Conservation (phyloP, 208 protist genomes). For the Balamuthia mandrillaris region DNA sequence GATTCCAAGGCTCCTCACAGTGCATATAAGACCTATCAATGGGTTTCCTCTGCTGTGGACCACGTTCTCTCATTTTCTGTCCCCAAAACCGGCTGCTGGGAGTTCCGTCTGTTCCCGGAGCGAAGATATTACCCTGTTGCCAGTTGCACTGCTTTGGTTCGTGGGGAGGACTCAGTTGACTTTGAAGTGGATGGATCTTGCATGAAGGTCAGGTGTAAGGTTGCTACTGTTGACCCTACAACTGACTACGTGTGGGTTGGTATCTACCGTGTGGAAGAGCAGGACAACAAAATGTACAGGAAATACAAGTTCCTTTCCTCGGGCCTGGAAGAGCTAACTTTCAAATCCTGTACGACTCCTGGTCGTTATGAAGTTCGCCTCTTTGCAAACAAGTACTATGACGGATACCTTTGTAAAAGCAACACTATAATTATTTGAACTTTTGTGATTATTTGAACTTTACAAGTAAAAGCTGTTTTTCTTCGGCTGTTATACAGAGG, state of each 20-base stretch:
- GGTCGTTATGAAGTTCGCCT: neutral
- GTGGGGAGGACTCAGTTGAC: neutral
- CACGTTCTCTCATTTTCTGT: neutral
- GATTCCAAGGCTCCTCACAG: neutral
- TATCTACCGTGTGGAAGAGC: conserved; percentile 1
- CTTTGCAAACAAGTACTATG: conserved; percentile 10
- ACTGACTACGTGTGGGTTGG: conserved; percentile 23
- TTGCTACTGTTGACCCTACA: conserved; percentile 6
- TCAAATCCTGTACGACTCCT: conserved; percentile 2
- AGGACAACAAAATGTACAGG: conserved; percentile 9
- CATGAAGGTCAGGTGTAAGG: neutral
- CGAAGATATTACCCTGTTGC: conserved; percentile 1
- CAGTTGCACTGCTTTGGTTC: neutral
- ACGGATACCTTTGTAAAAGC: neutral
- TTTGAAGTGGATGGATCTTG: neutral
- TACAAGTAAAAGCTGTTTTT: no score
- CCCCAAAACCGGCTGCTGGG: conserved; percentile 32
- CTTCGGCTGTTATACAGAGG: no score
- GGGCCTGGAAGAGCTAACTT: neutral
- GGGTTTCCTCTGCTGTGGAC: conserved; percentile 18
- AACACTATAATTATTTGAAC: conserved; percentile 9
- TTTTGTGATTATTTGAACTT: no score
- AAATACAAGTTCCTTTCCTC: conserved; percentile 23
- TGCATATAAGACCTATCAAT: conserved; percentile 1
- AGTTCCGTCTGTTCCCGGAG: conserved; percentile 32